These are phyloP conservation scores for Poa pratensis DNA, from an alignment of 176 grass and related monocot genomes.

Conservation along the genomic window DNA sequence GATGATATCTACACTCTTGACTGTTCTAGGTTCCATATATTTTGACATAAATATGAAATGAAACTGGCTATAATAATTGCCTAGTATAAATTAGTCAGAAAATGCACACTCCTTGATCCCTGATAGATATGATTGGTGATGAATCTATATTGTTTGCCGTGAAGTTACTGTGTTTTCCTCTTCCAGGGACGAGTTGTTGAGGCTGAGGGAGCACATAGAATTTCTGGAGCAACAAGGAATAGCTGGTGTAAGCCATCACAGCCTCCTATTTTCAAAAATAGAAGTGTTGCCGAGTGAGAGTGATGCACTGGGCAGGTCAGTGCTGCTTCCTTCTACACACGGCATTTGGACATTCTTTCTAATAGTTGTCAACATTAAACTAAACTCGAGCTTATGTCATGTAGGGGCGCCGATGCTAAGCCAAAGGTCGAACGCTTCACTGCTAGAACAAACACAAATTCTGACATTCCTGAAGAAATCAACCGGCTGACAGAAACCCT, in stretches of 20 bases:
- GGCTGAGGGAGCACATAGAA: background rate
- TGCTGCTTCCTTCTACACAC: background rate
- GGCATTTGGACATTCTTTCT: background rate
- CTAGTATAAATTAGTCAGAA: background rate
- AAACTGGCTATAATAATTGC: slow-evolving; percentile 8
- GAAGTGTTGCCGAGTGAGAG: slow-evolving; percentile 42
- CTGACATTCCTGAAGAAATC: background rate
- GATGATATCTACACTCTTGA: background rate
- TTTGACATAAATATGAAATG: slow-evolving; percentile 13
- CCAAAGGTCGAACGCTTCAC: background rate
- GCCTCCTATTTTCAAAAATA: slow-evolving; percentile 79
- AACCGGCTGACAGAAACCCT: background rate
- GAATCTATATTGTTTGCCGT: background rate
- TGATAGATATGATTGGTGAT: background rate
- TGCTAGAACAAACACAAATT: background rate
- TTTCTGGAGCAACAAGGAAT: slow-evolving; percentile 72
- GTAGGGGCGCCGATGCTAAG: background rate
- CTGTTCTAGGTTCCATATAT: slow-evolving; percentile 3
- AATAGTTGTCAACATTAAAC: background rate
- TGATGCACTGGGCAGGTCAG: slow-evolving; percentile 56
- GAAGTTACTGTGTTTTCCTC: background rate
- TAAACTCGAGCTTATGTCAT: slow-evolving; percentile 4
- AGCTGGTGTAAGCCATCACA: slow-evolving; percentile 89
- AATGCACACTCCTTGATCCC: background rate
- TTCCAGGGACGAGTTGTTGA: background rate